A percentile compares a stretch with the other conserved stretches of the same genome.
phyloP scores from a whole-genome alignment of 805 yeast genomes.

The Saccharomycopsis microspora region DNA sequence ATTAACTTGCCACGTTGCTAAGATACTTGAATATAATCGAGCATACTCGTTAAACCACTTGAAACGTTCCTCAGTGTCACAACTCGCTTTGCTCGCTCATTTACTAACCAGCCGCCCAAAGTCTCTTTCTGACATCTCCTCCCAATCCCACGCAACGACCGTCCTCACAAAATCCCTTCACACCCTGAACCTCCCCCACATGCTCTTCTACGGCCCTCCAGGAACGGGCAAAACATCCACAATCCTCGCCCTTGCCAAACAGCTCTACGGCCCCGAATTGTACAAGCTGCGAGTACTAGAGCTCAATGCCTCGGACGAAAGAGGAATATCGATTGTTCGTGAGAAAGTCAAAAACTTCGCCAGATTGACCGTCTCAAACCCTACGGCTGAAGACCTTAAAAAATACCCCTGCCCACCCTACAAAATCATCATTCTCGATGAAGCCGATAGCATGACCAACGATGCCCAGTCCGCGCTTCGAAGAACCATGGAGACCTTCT shows the following conservation, averaged over 20 bases:
- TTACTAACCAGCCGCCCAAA: constrained; percentile 56
- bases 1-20: too few species aligned
- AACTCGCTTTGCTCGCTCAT: too few species aligned
- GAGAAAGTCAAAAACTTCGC: constrained; percentile 84
- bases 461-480: constrained; percentile 95
- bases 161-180: constrained; percentile 70
- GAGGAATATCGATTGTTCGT: constrained; percentile 82
- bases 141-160: constrained; percentile 82
- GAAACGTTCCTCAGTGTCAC: too few species aligned
- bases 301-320: constrained; percentile 81
- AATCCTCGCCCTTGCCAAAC: constrained; percentile 69
- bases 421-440: constrained; percentile 85
- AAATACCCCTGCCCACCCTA: constrained; percentile 95
- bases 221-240: constrained; percentile 93
- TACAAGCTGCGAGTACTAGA: constrained; percentile 66
- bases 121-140: constrained; percentile 73
- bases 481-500: constrained; percentile 87
- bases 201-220: constrained; percentile 89
- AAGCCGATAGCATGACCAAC: constrained; percentile 95
- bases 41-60: too few species aligned
- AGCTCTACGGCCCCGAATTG: constrained; percentile 64
- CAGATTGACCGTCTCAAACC: constrained; percentile 71
- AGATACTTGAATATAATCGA: too few species aligned
- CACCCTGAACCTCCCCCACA: constrained; percentile 80
- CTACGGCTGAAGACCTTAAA: constrained; percentile 52